Base-by-base conservation (phyloP, 2,329 filamentous ascomycete genomes). In the Blastomyces gilchristii region DNA sequence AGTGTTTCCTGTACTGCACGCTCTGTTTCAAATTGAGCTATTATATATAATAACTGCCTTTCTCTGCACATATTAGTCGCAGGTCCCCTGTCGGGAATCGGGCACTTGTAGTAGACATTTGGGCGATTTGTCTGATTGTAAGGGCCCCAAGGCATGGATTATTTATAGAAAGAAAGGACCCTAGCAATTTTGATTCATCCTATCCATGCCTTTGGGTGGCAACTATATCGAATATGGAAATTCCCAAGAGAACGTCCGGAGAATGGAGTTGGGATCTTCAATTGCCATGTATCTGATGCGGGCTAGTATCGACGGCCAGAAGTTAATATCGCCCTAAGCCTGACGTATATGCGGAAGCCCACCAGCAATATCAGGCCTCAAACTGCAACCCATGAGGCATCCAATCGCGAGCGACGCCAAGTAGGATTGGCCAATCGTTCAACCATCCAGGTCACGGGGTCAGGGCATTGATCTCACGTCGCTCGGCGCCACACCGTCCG, bases 361-460 rank as follows among this genome's bases (percentile, higher is more conserved):
- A 9, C n/a, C 1, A 22, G 8, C 39, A 6, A 59, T 49, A 37
- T 59, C 58, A 59, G 58, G 58, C 57, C 57, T 28, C 41, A 59
- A 59, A 49, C 41, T 39, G 58, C 58, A 59, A 8, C 31, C 31
- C 47, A 58, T 52, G 64, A 63, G 64, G 64, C 64, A 66, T 64
- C 64, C 64, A 66, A 66, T 66, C 25, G 56, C 41, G 22, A 47
- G 41, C 6, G 22, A 5, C 25, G 31, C 28, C 14, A 28, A 28
- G n/a, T 16, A 43, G 11, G 2, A 25, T n/a, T 59, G 54, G 45
- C 64, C 64, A 66, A 64, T 62, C 45, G 60, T 14, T 14, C n/a
- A 14, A 12, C 31, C 3, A n/a, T 14, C 12, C 43, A 49, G 41
- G 58, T 59, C 58, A 59, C 58, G 41, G 41, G 58, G 39, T 28